A percentile compares a stretch with the other conserved stretches of the same genome.
phyloP scores from a whole-genome alignment of 2,329 filamentous ascomycete species.

The Podosphaera aphanis region DNA sequence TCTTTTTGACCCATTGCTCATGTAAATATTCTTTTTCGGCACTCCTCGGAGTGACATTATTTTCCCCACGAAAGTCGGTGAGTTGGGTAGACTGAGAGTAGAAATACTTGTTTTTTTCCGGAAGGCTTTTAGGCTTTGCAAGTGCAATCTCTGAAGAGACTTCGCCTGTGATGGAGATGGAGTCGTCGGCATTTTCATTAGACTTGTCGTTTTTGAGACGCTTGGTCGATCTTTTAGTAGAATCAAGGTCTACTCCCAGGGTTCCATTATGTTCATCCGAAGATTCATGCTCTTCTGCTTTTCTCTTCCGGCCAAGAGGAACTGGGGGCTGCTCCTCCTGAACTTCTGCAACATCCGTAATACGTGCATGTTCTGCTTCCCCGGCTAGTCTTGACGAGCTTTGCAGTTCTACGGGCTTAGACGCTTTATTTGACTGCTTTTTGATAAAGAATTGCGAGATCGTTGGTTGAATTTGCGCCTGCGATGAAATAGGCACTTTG shows the following conservation, averaged over 20 bases:
- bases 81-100: conserved; percentile 21
- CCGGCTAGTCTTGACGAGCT: no score
- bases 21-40: conserved; percentile 51
- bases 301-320: neutral
- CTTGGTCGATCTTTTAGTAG: neutral
- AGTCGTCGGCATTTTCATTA: neutral
- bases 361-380: no score
- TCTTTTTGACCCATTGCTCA: conserved; percentile 66
- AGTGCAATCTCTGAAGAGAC: conserved; percentile 1
- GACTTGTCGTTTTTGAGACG: neutral
- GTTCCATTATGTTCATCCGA: neutral
- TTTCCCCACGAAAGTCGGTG: conserved; percentile 16
- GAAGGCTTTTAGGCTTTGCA: conserved; percentile 10
- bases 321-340: neutral
- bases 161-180: neutral
- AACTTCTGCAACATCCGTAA: neutral
- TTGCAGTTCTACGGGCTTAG: no score
- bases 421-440: no score
- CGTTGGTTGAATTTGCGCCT: no score
- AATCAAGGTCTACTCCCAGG: neutral
- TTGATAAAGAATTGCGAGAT: no score
- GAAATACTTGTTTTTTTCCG: conserved; percentile 28
- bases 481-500: no score
- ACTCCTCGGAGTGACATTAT: conserved; percentile 27
- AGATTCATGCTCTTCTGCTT: neutral